These are phyloP conservation scores for Cardiospermum halicacabum DNA, from an alignment of 345 rosid species.

Conservation along the genomic window DNA sequence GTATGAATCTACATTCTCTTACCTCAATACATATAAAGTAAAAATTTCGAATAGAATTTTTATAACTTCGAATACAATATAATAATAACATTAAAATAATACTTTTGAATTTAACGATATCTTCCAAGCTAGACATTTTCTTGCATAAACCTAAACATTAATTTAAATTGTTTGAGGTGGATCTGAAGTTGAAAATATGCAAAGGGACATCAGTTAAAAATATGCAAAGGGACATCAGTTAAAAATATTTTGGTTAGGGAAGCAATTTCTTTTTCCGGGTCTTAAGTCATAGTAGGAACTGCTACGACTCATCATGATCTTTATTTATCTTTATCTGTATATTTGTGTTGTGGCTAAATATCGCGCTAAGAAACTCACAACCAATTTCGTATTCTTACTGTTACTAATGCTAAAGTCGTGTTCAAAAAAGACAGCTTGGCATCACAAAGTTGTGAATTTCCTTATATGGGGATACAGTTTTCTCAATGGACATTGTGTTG, in stretches of 20 bases:
- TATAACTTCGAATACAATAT: no score
- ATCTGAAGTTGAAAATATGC: slow-evolving; percentile 89
- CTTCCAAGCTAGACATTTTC: no score
- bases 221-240: slow-evolving; percentile 68
- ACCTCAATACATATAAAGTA: no score
- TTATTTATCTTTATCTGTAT: slow-evolving; percentile 54
- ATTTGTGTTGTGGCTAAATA: slow-evolving; percentile 93
- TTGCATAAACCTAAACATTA: no score
- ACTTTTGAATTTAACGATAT: no score
- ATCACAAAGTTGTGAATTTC: slow-evolving; percentile 36
- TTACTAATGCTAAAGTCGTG: slow-evolving; percentile 63
- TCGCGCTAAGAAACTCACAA: slow-evolving; percentile 65
- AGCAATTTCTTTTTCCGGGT: slow-evolving; percentile 58
- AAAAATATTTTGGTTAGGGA: slow-evolving; percentile 67
- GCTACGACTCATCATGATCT: slow-evolving; percentile 43
- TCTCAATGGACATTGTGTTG: not conserved
- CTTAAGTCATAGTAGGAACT: slow-evolving; percentile 64
- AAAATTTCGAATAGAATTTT: no score
- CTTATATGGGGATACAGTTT: not conserved
- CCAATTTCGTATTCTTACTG: slow-evolving; percentile 61
- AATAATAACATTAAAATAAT: no score
- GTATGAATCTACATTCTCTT: no score
- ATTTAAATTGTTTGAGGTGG: slow-evolving; percentile 46
- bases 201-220: slow-evolving; percentile 65
- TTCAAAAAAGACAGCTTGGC: slow-evolving; percentile 62